Evolutionary conservation across 1,139 yeast species (phyloP).

Genomic region (Diutina siamensis): DNA sequence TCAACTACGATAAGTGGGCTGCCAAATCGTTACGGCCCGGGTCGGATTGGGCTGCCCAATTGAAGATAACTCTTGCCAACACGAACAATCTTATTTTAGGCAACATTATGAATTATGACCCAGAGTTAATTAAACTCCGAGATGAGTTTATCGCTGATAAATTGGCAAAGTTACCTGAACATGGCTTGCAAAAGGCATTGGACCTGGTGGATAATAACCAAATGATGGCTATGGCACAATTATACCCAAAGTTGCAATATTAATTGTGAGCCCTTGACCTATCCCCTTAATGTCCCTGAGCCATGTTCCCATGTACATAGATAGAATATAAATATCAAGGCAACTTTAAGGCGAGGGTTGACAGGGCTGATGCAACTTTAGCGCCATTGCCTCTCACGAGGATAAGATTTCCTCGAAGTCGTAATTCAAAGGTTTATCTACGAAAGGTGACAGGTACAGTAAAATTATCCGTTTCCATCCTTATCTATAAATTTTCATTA

Average conservation of each 20-base stretch:
- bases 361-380: too few species aligned
- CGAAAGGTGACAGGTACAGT: too few species aligned
- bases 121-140: conserved; percentile 13
- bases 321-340: too few species aligned
- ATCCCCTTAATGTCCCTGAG: not conserved
- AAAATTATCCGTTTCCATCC: too few species aligned
- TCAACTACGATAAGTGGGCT: conserved; percentile 42
- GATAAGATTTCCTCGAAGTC: too few species aligned
- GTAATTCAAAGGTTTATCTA: too few species aligned
- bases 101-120: conserved; percentile 27
- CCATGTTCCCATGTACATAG: not conserved
- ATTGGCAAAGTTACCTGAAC: conserved; percentile 21
- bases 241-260: conserved; percentile 7
- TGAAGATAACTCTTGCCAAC: conserved; percentile 29
- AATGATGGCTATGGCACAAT: conserved; percentile 11
- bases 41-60: conserved; percentile 28
- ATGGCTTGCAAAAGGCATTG: conserved; percentile 19
- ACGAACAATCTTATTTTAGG: conserved; percentile 29
- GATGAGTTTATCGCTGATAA: conserved; percentile 23
- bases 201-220: conserved; percentile 15
- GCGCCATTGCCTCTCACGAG: too few species aligned
- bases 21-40: conserved; percentile 32
- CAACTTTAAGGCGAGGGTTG: too few species aligned
- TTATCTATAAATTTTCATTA: not conserved
- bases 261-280: not conserved